A percentile compares a stretch with the other conserved stretches of the same genome.
These are phyloP conservation scores for Mortierella sp. DNA, from an alignment of 371 early-diverging fungal genomes.

Conservation along the genomic window DNA sequence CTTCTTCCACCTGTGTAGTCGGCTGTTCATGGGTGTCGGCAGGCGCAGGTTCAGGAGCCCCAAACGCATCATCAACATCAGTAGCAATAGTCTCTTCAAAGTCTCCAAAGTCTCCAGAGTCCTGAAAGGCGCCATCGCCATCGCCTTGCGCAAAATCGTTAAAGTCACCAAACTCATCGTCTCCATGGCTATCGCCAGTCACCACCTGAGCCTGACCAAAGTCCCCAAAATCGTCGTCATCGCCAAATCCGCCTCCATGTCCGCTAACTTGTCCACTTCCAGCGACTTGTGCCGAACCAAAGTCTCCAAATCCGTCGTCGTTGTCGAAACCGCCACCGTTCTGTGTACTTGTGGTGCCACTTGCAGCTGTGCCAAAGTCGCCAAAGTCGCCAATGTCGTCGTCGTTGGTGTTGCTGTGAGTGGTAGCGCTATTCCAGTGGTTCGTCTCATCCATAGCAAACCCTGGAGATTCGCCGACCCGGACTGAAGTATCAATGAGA, in stretches of 20 bases:
- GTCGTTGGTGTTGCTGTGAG: neutral
- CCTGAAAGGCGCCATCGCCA: conserved; percentile 31
- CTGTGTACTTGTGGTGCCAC: no score
- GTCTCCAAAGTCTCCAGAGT: conserved; percentile 43
- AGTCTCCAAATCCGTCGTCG: conserved; percentile 46
- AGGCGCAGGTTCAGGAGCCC: conserved; percentile 7
- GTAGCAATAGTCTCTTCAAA: conserved; percentile 21
- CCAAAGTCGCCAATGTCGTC: neutral
- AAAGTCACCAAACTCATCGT: conserved; percentile 53
- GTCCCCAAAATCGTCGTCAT: conserved; percentile 41
- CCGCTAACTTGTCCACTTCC: neutral
- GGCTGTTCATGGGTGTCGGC: conserved; percentile 4
- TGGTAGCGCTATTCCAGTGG: conserved; percentile 5
- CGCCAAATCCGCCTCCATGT: neutral
- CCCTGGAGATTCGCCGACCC: neutral
- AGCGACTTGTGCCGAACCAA: conserved; percentile 11
- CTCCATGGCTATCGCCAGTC: conserved; percentile 9
- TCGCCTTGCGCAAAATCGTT: conserved; percentile 44
- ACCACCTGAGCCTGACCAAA: conserved; percentile 33
- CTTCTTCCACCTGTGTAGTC: conserved; percentile 1
- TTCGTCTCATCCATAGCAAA: neutral
- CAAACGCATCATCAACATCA: conserved; percentile 18
- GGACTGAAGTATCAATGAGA: neutral
- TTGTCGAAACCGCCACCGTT: conserved; percentile 7
- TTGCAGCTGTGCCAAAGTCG: no score